These are phyloP conservation scores for Hypoxylon rubiginosum DNA, from an alignment of 2,329 filamentous ascomycete genomes.

Conservation along the genomic window DNA sequence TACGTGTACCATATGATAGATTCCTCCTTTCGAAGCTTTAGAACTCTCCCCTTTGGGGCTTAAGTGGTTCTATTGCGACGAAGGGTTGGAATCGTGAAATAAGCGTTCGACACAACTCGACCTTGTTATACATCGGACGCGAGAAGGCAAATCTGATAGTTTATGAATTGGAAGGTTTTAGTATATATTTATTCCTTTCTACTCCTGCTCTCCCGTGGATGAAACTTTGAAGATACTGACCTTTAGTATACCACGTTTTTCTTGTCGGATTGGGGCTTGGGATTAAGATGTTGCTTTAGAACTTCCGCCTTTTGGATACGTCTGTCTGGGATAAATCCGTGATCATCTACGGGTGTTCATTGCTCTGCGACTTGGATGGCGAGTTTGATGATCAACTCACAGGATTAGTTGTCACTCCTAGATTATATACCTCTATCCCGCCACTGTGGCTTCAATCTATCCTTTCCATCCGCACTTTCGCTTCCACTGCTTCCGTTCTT, in stretches of 20 bases:
- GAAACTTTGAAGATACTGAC: background rate
- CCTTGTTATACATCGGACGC: slow-evolving; percentile 99
- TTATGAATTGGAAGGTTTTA: slow-evolving; percentile 53
- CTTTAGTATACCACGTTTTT: background rate
- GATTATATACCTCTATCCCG: too few species aligned
- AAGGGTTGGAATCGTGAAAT: slow-evolving; percentile 86
- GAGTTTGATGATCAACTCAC: background rate
- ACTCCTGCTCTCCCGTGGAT: background rate
- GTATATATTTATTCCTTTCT: too few species aligned
- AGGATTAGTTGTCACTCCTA: too few species aligned
- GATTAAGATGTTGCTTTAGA: background rate
- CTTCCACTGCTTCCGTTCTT: too few species aligned
- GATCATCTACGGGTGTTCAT: background rate
- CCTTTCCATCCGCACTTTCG: too few species aligned
- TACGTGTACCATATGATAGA: slow-evolving; percentile 93
- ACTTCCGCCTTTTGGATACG: background rate
- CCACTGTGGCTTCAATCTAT: too few species aligned
- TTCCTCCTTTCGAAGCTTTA: slow-evolving; percentile 74
- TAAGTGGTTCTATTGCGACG: slow-evolving; percentile 83
- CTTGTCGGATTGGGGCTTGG: background rate
- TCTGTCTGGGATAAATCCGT: background rate
- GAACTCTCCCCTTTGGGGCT: slow-evolving; percentile 93
- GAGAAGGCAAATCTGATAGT: slow-evolving; percentile 95
- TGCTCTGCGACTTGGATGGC: background rate
- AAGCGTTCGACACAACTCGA: slow-evolving; percentile 96